Percentiles rank a stretch among this genome's conserved stretches.
These are phyloP conservation scores for Lecanosticta acicola DNA, from an alignment of 2,329 filamentous ascomycete genomes.

Conservation along the genomic window DNA sequence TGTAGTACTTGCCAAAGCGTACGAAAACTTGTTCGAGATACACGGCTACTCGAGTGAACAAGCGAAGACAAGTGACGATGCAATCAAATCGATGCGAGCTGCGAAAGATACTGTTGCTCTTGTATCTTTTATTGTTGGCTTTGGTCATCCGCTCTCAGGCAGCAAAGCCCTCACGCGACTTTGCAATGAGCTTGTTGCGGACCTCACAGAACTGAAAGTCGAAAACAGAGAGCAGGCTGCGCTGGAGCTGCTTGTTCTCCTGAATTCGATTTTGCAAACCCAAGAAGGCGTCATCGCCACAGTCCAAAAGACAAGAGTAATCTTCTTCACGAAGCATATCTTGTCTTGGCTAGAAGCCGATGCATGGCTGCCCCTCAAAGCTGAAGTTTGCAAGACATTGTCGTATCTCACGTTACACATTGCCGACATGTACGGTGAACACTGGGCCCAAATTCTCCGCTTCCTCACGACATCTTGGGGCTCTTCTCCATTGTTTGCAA, in stretches of 20 bases:
- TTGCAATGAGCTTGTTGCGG: conserved; percentile 57
- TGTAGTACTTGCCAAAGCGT: conserved; percentile 35
- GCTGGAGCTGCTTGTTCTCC: conserved; percentile 46
- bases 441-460: conserved; percentile 60
- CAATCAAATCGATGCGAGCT: conserved; percentile 29
- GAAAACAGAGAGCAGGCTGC: conserved; percentile 25
- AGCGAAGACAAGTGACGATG: conserved; percentile 34
- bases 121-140: conserved; percentile 44
- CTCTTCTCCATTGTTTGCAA: conserved; percentile 1
- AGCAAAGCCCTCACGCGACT: conserved; percentile 46
- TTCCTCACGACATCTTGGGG: conserved; percentile 36
- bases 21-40: conserved; percentile 38
- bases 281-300: conserved; percentile 47
- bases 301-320: conserved; percentile 58
- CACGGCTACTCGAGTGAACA: conserved; percentile 37
- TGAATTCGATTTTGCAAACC: conserved; percentile 50
- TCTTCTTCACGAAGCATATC: conserved; percentile 78
- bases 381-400: conserved; percentile 50
- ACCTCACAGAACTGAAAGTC: conserved; percentile 49
- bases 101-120: conserved; percentile 42
- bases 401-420: conserved; percentile 63
- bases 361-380: conserved; percentile 49
- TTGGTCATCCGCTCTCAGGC: conserved; percentile 45
- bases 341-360: conserved; percentile 60
- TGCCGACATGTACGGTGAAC: conserved; percentile 76